Percentiles rank a stretch among this genome's conserved stretches.
Evolutionary conservation across 805 yeast species (phyloP).

Genomic region (Lachancea cidri): DNA sequence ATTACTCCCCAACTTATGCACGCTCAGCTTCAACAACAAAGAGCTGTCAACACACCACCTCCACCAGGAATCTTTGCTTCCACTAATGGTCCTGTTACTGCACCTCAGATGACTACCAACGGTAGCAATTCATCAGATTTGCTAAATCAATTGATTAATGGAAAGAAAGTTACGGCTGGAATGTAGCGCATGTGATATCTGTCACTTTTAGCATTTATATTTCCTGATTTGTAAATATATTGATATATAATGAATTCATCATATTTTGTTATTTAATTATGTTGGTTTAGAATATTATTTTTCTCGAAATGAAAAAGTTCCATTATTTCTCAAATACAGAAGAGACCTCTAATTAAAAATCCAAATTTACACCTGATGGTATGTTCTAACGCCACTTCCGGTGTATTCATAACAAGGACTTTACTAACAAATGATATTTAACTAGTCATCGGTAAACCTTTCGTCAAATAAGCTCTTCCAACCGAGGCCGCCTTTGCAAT

Average conservation of each 20-base stretch:
- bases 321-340: neutral
- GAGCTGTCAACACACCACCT: slow-evolving; percentile 52
- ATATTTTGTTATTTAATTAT: neutral
- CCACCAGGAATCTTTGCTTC: slow-evolving; percentile 62
- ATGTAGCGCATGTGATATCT: slow-evolving; percentile 7
- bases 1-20: slow-evolving; percentile 21
- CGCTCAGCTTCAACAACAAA: slow-evolving; percentile 35
- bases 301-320: neutral
- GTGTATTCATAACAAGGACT: no score
- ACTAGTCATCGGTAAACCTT: neutral
- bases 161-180: slow-evolving; percentile 46
- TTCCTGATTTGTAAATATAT: no score
- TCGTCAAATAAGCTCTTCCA: slow-evolving; percentile 30
- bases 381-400: no score
- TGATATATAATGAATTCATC: neutral
- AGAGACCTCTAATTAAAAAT: no score
- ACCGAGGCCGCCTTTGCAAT: slow-evolving; percentile 54
- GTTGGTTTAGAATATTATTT: no score
- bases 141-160: slow-evolving; percentile 78
- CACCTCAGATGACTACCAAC: slow-evolving; percentile 3
- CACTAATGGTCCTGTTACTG: slow-evolving; percentile 7
- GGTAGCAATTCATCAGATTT: slow-evolving; percentile 63
- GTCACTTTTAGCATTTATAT: no score
- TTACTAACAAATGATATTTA: neutral
- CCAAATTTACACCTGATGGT: no score